A percentile compares a stretch with the other conserved stretches of the same genome.
These are phyloP conservation scores for Populus pruinosa DNA, from an alignment of 345 rosid genomes.

Conservation along the genomic window DNA sequence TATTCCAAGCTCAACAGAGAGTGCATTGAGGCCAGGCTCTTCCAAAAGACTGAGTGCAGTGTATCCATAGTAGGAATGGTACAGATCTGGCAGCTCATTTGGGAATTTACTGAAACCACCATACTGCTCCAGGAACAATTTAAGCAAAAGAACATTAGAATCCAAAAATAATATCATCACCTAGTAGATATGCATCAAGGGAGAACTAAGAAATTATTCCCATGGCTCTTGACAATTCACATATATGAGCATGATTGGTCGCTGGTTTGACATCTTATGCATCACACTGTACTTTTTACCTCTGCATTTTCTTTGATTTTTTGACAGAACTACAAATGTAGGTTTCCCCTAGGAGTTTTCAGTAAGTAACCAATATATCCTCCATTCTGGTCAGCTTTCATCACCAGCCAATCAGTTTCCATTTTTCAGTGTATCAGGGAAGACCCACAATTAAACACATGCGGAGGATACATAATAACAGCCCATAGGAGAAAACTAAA, in stretches of 20 bases:
- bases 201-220: background rate
- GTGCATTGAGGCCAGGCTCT: constrained; percentile 58
- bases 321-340: background rate
- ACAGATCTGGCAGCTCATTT: constrained; percentile 59
- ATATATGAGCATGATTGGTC: background rate
- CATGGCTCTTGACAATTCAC: background rate
- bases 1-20: constrained; percentile 67
- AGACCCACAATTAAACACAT: background rate
- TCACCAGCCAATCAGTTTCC: background rate
- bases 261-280: background rate
- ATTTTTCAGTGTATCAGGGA: background rate
- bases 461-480: background rate
- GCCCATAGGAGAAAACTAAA: background rate
- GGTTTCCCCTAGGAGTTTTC: background rate
- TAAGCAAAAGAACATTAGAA: constrained; percentile 2
- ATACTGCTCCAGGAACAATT: constrained; percentile 39
- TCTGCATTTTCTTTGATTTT: background rate
- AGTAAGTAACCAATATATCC: background rate
- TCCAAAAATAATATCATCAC: background rate
- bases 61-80: constrained; percentile 77
- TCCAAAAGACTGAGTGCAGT: constrained; percentile 85
- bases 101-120: constrained; percentile 88
- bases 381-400: constrained; percentile 2
- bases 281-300: background rate
- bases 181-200: background rate